These are phyloP conservation scores for Scleromitrula shiraiana DNA, from an alignment of 2,329 filamentous ascomycete genomes.

Conservation along the genomic window DNA sequence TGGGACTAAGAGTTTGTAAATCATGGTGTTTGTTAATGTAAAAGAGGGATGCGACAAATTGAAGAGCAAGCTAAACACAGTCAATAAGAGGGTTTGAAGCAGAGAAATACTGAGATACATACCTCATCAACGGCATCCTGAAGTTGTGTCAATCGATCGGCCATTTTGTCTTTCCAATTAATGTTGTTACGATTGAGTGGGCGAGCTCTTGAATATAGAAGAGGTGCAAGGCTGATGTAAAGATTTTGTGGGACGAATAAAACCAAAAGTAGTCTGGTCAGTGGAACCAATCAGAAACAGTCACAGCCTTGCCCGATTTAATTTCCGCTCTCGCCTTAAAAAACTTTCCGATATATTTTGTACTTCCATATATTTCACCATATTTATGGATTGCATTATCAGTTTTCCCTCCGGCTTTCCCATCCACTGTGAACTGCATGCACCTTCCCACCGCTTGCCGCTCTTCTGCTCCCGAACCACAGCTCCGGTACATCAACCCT, in stretches of 20 bases:
- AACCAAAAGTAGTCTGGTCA: not conserved
- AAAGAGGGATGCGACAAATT: constrained; percentile 60
- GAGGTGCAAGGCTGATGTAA: constrained; percentile 10
- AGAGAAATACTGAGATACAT: constrained; percentile 17
- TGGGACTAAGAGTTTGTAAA: constrained; percentile 48
- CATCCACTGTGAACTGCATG: constrained; percentile 2
- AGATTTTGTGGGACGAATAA: not conserved
- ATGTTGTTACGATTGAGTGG: constrained; percentile 1
- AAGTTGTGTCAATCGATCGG: constrained; percentile 71
- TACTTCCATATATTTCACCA: not conserved
- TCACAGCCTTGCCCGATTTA: constrained; percentile 2
- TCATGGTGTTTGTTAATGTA: constrained; percentile 63
- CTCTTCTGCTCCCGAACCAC: not conserved
- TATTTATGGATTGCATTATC: not conserved
- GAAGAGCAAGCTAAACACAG: constrained; percentile 49
- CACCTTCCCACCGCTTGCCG: not conserved
- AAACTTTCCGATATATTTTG: not conserved
- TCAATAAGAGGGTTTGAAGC: constrained; percentile 11
- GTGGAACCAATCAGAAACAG: constrained; percentile 7
- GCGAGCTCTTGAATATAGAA: not conserved
- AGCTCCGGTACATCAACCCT: not conserved
- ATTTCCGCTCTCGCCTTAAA: not conserved
- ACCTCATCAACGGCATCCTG: constrained; percentile 82
- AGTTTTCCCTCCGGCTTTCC: not conserved
- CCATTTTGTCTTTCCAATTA: constrained; percentile 41